Base-by-base conservation (phyloP, 805 yeast species). In the Ogataea methylovora region DNA sequence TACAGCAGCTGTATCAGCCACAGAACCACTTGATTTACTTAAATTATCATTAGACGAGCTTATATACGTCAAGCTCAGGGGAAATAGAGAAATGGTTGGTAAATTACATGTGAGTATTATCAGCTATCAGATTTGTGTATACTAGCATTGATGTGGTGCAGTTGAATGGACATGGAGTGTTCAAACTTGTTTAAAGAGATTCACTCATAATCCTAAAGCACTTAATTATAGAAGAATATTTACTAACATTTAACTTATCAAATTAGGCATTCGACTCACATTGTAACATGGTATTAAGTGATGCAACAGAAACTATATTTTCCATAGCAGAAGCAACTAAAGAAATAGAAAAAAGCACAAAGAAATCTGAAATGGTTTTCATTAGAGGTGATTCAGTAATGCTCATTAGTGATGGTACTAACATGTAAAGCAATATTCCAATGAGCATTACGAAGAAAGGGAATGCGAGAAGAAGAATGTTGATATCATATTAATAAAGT, bases 311-410 rank as follows among this genome's bases (percentile, higher is more conserved):
- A 54, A 84, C 83, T 2, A 76, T 88, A 25, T 84, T 73, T 54
- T 65, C 67, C 25, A 49, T 78, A 12, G 71, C 66, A 22, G 77
- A 69, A 4, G 73, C 67, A 4, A 72, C 61, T 4, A 52, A 57
- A 21, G 69, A 67, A 30, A 43, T 65, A 35, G 54, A 63, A 54
- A 58, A 73, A 8, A 56, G 49, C 14, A 67, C 67, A 16, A 82
- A 78, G 51, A 69, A 71, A 41, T 72, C 86, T 13, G 95, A 85
- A 36, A 84, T 92, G 87, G 78, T 92, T 28, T 90, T 90, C 61
- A 88, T 92, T 12, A 79, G 99, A 64, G 99, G 99, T n/a, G 98
- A 92, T 60, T 79, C 94, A 3, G 97, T 92, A 29, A 85, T 94
- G 33, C 69, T 88, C 46, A 79, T 92, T 35, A 77, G 54, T 16